Percentiles rank a stretch among this genome's conserved stretches.
Evolutionary conservation across 139 green algal genomes (phyloP).

Genomic region (Mesostigma viride): DNA sequence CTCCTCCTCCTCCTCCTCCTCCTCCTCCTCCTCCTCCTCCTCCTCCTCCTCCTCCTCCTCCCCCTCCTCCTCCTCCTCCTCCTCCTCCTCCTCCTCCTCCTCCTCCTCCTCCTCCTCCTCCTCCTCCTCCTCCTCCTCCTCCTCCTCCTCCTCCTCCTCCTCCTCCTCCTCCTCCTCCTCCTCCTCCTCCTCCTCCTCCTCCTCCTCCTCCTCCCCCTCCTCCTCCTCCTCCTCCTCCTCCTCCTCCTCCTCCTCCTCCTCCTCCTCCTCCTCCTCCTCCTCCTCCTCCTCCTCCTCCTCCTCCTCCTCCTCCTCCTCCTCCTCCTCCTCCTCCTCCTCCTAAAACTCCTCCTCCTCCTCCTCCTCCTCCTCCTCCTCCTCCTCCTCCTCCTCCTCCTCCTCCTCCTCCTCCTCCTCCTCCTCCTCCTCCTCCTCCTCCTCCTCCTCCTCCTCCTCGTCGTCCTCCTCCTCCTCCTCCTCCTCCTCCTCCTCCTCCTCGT

Average conservation of each 20-base stretch:
- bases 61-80: neutral
- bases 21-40: neutral
- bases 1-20: conserved; percentile 1
- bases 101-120: conserved; percentile 1
- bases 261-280: neutral
- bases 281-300: neutral
- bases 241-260: conserved; percentile 1
- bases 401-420: conserved; percentile 1
- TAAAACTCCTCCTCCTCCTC: neutral
- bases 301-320: neutral
- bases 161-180: conserved; percentile 1
- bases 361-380: conserved; percentile 1
- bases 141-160: neutral
- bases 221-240: conserved; percentile 1
- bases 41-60: conserved; percentile 1
- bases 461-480: neutral
- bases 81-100: neutral
- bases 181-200: conserved; percentile 1
- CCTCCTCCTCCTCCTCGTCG: neutral
- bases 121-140: conserved; percentile 1
- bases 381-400: neutral
- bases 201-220: neutral
- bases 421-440: conserved; percentile 1
- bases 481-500: neutral
- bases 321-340: neutral